These are phyloP conservation scores for Urtica urens DNA, from an alignment of 306 rosid genomes.

Conservation along the genomic window DNA sequence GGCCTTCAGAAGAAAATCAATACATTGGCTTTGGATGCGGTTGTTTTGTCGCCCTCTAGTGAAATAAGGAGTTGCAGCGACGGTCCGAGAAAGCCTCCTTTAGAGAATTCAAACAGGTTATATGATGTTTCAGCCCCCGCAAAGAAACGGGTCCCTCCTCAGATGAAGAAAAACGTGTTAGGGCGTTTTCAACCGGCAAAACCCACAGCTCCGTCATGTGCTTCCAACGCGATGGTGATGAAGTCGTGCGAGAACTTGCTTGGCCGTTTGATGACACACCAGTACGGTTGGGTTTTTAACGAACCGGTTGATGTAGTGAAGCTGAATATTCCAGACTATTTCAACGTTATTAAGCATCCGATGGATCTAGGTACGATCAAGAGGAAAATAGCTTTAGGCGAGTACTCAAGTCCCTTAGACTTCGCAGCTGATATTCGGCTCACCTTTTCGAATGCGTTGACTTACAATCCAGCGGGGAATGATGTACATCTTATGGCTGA, in stretches of 20 bases:
- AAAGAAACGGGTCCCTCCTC: constrained; percentile 47
- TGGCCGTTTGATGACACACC: constrained; percentile 40
- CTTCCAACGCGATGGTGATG: constrained; percentile 41
- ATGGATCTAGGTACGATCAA: constrained; percentile 92
- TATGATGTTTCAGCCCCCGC: constrained; percentile 26
- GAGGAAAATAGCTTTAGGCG: constrained; percentile 44
- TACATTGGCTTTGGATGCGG: constrained; percentile 21
- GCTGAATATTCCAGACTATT: constrained; percentile 86
- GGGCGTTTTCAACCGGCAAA: constrained; percentile 36
- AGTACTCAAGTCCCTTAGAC: constrained; percentile 43
- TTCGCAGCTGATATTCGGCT: constrained; percentile 81
- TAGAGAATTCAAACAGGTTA: constrained; percentile 27
- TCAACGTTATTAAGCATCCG: constrained; percentile 71
- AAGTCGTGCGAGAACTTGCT: constrained; percentile 55
- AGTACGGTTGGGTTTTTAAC: constrained; percentile 62
- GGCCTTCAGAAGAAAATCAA: constrained; percentile 48
- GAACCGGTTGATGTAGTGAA: constrained; percentile 67
- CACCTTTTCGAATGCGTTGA: constrained; percentile 76
- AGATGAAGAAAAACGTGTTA: constrained; percentile 28
- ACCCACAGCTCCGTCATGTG: constrained; percentile 23
- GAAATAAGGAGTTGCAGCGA: constrained; percentile 54
- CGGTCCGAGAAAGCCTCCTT: constrained; percentile 46
- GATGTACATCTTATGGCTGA: constrained; percentile 65
- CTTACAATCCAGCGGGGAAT: constrained; percentile 75
- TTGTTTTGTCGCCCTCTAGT: constrained; percentile 44